Base-by-base conservation (phyloP, 371 early-diverging fungal species). In the Rhizopus sp. region DNA sequence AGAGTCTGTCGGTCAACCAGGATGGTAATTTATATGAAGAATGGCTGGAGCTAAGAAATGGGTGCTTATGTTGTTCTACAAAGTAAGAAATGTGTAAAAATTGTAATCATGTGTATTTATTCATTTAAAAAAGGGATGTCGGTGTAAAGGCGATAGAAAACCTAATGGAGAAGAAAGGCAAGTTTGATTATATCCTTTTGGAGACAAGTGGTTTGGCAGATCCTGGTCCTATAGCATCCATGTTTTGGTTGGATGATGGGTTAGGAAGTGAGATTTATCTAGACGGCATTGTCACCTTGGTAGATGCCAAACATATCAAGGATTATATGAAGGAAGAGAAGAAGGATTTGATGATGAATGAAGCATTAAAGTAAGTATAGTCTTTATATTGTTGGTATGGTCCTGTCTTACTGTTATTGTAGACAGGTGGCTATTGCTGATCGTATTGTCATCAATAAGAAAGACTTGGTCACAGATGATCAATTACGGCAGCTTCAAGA, bases 241-340 rank as follows among this genome's bases (percentile, higher is more conserved):
- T 96, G 89, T 92, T 98, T 66, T 98, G 98, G 99, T 68, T 96
- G 41, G 98, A 98, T 62, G 96, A 96, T 64, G 93, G 89, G 10
- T 81, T 98, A 38, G 89, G 91, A 5, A 88, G 91, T 62, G 86
- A 92, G 5, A 81, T 98, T 30, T 90, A 93, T 54, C 73, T 98
- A 35, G 99, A 98, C 62, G 97, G 95, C 0, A 92, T 97, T 38
- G 83, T 97, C 4, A 94, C 97, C 3, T 70, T 98, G 41, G 95
- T 98, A 0, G 98, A 97, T 73, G 90, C 93, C 3, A 93, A 90
- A 60, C 82, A 92, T 63, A 82, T 91, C 15, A 68, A 64, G 49
- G 76, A 83, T 71, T 78, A 88, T 61, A 59, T 88, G 33, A 57
- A 58, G 8, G 84, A 85, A 58, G 60, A 69, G 15, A 83, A 81